phyloP scores from a whole-genome alignment of 306 rosid genomes.

The Vachellia pachyceras region DNA sequence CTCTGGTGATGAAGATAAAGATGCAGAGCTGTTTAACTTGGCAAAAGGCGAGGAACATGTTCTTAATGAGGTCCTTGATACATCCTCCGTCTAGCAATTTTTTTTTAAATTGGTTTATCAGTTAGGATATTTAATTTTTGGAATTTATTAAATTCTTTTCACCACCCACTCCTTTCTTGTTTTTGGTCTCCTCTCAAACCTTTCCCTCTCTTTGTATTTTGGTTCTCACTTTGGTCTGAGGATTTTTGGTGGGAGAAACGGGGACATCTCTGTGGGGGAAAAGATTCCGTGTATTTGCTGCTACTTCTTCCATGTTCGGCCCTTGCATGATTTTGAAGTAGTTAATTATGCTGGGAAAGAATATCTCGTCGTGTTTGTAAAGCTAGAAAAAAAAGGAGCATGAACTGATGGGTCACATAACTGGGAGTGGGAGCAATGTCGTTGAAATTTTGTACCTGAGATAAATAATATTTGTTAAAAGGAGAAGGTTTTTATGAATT shows the following conservation, averaged over 20 bases:
- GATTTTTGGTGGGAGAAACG: conserved; percentile 38
- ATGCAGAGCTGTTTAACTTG: conserved; percentile 53
- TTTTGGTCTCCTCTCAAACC: conserved; percentile 35
- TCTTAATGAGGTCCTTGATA: conserved; percentile 65
- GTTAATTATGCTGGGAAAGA: conserved; percentile 53
- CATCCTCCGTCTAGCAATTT: conserved; percentile 60
- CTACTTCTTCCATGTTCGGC: conserved; percentile 40
- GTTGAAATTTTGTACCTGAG: conserved; percentile 56
- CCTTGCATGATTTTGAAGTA: conserved; percentile 51
- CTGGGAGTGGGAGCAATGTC: conserved; percentile 49
- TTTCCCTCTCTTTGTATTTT: conserved; percentile 30
- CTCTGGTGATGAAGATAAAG: conserved; percentile 56
- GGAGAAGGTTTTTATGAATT: conserved; percentile 63
- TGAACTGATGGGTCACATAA: conserved; percentile 29
- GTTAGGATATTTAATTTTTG: conserved; percentile 47
- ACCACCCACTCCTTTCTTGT: not conserved
- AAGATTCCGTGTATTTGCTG: conserved; percentile 44
- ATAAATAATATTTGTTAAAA: conserved; percentile 56
- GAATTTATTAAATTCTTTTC: conserved; percentile 72
- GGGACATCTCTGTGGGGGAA: conserved; percentile 38
- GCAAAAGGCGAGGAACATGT: conserved; percentile 60
- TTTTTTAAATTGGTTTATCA: conserved; percentile 30
- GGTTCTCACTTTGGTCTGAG: conserved; percentile 37
- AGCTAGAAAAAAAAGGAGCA: conserved; percentile 37
- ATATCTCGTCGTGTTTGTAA: conserved; percentile 50